Evolutionary conservation across 192 early-diverging fungal species (phyloP).

Genomic region (Neocallimastix lanati): DNA sequence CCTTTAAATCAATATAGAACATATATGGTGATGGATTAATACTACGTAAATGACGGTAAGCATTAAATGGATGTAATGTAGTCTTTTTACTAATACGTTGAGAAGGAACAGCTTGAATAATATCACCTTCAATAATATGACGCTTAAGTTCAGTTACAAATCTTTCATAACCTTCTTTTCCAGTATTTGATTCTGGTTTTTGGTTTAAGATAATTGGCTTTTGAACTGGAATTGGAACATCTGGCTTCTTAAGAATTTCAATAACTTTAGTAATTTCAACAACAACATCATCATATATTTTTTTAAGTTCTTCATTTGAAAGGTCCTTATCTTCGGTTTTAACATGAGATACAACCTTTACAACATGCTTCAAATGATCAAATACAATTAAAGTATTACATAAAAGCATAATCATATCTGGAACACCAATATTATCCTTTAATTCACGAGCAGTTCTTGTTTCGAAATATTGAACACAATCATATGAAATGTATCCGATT

Average conservation of each 20-base stretch:
- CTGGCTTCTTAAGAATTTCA: constrained; percentile 42
- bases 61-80: constrained; percentile 90
- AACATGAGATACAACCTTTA: constrained; percentile 80
- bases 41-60: constrained; percentile 83
- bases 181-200: constrained; percentile 67
- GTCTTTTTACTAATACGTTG: constrained; percentile 78
- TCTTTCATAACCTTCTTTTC: constrained; percentile 69
- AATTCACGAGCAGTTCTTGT: constrained; percentile 59
- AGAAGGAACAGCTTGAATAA: constrained; percentile 94
- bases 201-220: constrained; percentile 33
- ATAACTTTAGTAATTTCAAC: constrained; percentile 52
- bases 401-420: constrained; percentile 84
- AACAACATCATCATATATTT: constrained; percentile 48
- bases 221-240: constrained; percentile 59
- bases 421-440: constrained; percentile 69
- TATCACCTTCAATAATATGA: constrained; percentile 87
- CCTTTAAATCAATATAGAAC: constrained; percentile 92
- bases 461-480: constrained; percentile 96
- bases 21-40: constrained; percentile 99
- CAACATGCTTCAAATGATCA: constrained; percentile 78
- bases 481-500: constrained; percentile 91
- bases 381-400: constrained; percentile 92
- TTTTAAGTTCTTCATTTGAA: constrained; percentile 26
- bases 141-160: constrained; percentile 78
- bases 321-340: constrained; percentile 11